These are phyloP conservation scores for Cladosporium halotolerans DNA, from an alignment of 2,329 filamentous ascomycete species.

Conservation along the genomic window DNA sequence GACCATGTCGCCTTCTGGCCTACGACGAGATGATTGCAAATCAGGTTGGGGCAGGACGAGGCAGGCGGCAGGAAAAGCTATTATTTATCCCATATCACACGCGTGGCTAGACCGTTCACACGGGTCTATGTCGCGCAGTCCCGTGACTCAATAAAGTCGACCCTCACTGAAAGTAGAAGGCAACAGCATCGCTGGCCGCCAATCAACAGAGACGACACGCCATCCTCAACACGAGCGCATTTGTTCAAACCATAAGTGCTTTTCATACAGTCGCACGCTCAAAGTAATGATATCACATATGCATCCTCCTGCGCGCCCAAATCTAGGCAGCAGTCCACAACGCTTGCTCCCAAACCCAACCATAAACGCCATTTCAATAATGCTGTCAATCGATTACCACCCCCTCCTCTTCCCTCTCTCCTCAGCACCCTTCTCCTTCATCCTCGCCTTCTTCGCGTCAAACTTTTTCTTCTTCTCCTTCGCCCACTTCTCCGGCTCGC, in stretches of 20 bases:
- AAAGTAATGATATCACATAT: neutral
- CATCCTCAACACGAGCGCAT: no score
- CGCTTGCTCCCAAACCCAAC: neutral
- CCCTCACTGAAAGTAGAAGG: no score
- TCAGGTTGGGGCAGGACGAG: no score
- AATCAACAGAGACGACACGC: no score
- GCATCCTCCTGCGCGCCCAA: neutral
- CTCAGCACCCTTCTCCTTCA: slow-evolving; percentile 70
- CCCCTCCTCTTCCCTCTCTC: slow-evolving; percentile 66
- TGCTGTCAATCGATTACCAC: slow-evolving; percentile 43
- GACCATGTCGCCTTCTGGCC: no score
- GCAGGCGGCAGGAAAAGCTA: no score
- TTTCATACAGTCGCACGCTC: neutral
- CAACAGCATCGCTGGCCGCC: no score
- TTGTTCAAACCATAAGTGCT: neutral
- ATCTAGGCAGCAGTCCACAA: neutral
- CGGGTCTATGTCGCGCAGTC: no score
- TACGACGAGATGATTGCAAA: no score
- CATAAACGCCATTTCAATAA: neutral
- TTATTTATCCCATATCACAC: no score
- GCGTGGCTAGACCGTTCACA: no score
- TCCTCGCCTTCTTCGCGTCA: slow-evolving; percentile 75
- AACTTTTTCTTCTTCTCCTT: slow-evolving; percentile 75
- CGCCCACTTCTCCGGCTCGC: slow-evolving; percentile 70
- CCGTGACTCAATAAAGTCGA: no score